phyloP scores from a whole-genome alignment of 2,329 filamentous ascomycete species.

The Pseudocercospora fijiensis region DNA sequence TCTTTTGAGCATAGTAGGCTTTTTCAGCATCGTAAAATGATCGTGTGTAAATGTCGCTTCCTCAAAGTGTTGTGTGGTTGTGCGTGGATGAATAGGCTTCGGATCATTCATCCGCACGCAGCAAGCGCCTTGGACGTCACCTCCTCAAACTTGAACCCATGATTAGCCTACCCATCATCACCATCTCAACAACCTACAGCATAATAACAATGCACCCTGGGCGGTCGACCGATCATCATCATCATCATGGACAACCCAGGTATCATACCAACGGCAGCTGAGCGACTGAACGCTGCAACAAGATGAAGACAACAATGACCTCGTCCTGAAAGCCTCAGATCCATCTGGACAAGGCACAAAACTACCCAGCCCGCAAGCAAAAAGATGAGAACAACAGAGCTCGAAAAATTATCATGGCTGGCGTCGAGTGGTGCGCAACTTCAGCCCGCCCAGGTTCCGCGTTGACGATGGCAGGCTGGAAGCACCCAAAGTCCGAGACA shows the following conservation, averaged over 20 bases:
- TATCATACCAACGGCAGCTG: constrained; percentile 2
- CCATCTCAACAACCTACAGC: neutral
- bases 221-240: neutral
- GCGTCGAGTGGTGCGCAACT: constrained; percentile 34
- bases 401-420: constrained; percentile 26
- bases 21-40: neutral
- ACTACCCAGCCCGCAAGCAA: neutral
- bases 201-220: neutral
- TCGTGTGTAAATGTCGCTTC: neutral
- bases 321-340: constrained; percentile 2
- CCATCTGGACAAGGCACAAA: constrained; percentile 4
- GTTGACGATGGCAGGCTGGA: neutral
- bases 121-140: neutral
- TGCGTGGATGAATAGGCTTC: neutral
- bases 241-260: constrained; percentile 11
- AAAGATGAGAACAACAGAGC: neutral
- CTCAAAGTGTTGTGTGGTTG: neutral
- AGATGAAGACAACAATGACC: neutral
- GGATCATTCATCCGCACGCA: neutral
- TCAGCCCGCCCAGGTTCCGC: constrained; percentile 34
- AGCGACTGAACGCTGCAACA: constrained; percentile 5
- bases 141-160: neutral
- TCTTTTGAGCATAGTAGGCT: no score
- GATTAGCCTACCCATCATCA: neutral
- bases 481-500: no score